Conservation (phyloP, 2,329 filamentous ascomycete species). For the Pseudocercospora crystallina region DNA sequence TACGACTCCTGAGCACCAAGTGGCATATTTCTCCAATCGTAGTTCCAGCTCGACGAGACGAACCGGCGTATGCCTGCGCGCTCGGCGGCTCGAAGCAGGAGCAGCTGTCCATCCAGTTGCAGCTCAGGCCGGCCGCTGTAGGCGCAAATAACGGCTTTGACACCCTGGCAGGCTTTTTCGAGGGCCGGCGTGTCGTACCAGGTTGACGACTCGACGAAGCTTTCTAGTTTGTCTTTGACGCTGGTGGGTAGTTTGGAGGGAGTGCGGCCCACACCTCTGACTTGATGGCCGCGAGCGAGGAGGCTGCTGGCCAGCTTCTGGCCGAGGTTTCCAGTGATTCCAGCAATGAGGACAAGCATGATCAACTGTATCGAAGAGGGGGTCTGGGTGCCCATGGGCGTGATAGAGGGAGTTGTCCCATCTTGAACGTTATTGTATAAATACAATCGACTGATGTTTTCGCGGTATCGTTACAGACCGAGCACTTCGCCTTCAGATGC, state of each 20-base stretch:
- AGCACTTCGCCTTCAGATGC: too few species aligned
- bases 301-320: conserved; percentile 26
- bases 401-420: too few species aligned
- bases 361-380: too few species aligned
- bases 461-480: too few species aligned
- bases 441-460: too few species aligned
- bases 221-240: conserved; percentile 2
- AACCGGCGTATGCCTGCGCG: conserved; percentile 11
- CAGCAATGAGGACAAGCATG: too few species aligned
- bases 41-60: conserved; percentile 12
- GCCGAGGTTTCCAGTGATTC: conserved; percentile 16
- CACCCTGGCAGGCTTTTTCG: conserved; percentile 9
- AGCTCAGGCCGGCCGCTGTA: conserved; percentile 14
- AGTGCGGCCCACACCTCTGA: conserved; percentile 48
- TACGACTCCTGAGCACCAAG: conserved; percentile 10
- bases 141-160: conserved; percentile 14
- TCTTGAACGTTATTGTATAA: too few species aligned
- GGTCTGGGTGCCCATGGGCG: too few species aligned
- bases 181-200: conserved; percentile 13
- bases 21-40: conserved; percentile 11
- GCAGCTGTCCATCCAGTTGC: conserved; percentile 14
- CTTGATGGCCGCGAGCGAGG: conserved; percentile 37
- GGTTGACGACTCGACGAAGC: conserved; percentile 10
- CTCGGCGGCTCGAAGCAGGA: conserved; percentile 13
- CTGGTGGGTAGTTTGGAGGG: conserved; percentile 43